Percentiles rank a stretch among this genome's conserved stretches.
phyloP scores from a whole-genome alignment of 1,284 basidiomycete species.

The Inonotus obliquus region DNA sequence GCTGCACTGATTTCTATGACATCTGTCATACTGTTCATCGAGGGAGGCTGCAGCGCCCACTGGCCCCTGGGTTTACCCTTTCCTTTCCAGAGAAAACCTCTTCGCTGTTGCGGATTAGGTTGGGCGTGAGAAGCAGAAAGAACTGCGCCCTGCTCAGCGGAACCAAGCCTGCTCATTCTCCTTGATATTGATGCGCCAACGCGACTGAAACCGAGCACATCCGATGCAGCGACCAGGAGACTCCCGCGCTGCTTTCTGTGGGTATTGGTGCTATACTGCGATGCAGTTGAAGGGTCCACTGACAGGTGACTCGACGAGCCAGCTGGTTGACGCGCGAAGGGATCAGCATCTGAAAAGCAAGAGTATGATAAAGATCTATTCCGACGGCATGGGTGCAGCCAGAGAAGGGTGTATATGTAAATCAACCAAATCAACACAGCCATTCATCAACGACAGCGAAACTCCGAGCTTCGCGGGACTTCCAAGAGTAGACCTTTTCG shows the following conservation, averaged over 20 bases:
- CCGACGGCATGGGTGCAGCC: neutral
- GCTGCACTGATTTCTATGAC: slow-evolving; percentile 66
- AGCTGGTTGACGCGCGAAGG: slow-evolving; percentile 16
- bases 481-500: neutral
- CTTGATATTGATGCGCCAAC: slow-evolving; percentile 12
- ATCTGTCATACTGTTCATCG: slow-evolving; percentile 28
- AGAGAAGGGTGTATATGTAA: neutral
- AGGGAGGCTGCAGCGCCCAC: slow-evolving; percentile 18
- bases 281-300: neutral
- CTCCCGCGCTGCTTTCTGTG: slow-evolving; percentile 15
- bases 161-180: slow-evolving; percentile 12
- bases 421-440: neutral
- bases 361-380: neutral
- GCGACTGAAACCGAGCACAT: slow-evolving; percentile 14
- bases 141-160: neutral
- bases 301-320: slow-evolving; percentile 1
- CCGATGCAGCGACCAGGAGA: slow-evolving; percentile 14
- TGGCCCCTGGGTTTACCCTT: slow-evolving; percentile 17
- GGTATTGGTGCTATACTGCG: neutral
- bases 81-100: slow-evolving; percentile 16
- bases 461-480: no score
- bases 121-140: neutral
- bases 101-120: slow-evolving; percentile 9
- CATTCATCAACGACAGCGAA: neutral
- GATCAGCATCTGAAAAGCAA: slow-evolving; percentile 14